Conservation (phyloP, 2,329 filamentous ascomycete genomes). For the Talaromyces islandicus region DNA sequence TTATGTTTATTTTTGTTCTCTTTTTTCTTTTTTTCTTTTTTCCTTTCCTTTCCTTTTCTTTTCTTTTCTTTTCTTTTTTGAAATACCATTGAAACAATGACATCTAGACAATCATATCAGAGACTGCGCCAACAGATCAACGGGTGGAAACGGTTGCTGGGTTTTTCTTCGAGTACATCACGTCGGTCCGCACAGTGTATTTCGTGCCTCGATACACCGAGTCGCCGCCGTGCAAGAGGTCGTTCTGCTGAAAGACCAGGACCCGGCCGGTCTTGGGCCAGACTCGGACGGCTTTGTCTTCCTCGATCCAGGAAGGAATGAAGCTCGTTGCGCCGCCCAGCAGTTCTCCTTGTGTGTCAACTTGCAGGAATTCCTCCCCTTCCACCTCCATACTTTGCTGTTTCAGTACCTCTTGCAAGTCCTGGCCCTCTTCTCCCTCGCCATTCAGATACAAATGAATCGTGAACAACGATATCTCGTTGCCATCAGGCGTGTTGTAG, state of each 20-base stretch:
- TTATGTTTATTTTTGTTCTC: too few relatives aligned
- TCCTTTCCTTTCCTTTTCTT: too few relatives aligned
- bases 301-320: constrained; percentile 23
- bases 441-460: constrained; percentile 53
- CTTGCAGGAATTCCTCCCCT: constrained; percentile 17
- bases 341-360: constrained; percentile 20
- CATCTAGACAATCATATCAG: too few relatives aligned
- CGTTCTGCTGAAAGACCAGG: constrained; percentile 52
- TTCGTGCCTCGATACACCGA: constrained; percentile 50
- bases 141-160: not conserved
- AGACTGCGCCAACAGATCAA: too few relatives aligned
- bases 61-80: too few relatives aligned
- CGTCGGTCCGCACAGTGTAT: constrained; percentile 51
- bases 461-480: constrained; percentile 48
- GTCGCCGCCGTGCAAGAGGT: constrained; percentile 49
- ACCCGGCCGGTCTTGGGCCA: constrained; percentile 47
- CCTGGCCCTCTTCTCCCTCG: constrained; percentile 27
- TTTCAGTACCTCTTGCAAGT: constrained; percentile 20
- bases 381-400: constrained; percentile 10
- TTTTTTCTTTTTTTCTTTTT: too few relatives aligned
- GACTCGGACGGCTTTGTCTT: constrained; percentile 35
- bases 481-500: constrained; percentile 53
- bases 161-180: constrained; percentile 41
- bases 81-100: not conserved
- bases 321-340: constrained; percentile 53